Evolutionary conservation across 129 eudicot genomes (phyloP), one percentile per base, ranked within the genome.

Genomic region (Smallanthus sonchifolius): DNA sequence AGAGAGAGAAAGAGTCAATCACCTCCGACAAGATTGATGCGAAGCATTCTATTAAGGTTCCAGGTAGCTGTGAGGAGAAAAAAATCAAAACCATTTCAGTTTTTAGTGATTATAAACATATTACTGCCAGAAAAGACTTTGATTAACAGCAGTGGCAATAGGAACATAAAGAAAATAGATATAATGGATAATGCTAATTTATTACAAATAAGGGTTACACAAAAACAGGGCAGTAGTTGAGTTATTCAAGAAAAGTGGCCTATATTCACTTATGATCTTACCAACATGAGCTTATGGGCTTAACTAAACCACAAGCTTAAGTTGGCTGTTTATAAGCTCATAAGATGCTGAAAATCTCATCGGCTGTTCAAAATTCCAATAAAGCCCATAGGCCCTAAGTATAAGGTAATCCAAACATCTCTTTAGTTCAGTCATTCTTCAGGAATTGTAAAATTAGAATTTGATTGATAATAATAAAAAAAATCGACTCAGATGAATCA

Each of bases 21-120:
- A 87, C 96, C 92, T 82, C 89, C 84, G 55, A 83, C 69, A 81
- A 85, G 67, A 62, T 63, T 77, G 60, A 83, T 14, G 65, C 87
- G 90, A 42, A 71, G 49, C 43, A 81, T 34, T 66, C 62, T 72
- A 66, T 40, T 66, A 39, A 89, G 63, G 87, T 77, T 87, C 67
- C 79, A 80, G 1, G 90, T 81, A 7, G 77, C 96, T 89, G 86
- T 43, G 52, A 77, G 8, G 55, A 32, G 67, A 68, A 57, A 70
- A 63, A 56, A 59, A 49, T 1, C 39, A n/a, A 19, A 34, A 45
- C 15, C 28, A 10, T 77, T 47, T 47, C 47, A 35, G 38, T 35
- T 14, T 59, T 38, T 11, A 30, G 47, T 17, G 63, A 72, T 34
- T 65, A 59, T 52, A 19, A 10, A 37, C 13, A 70, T 15, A 24